A percentile compares a stretch with the other conserved stretches of the same genome.
Evolutionary conservation across 495 filamentous ascomycete genomes (phyloP).

Genomic region (Podospora comata): DNA sequence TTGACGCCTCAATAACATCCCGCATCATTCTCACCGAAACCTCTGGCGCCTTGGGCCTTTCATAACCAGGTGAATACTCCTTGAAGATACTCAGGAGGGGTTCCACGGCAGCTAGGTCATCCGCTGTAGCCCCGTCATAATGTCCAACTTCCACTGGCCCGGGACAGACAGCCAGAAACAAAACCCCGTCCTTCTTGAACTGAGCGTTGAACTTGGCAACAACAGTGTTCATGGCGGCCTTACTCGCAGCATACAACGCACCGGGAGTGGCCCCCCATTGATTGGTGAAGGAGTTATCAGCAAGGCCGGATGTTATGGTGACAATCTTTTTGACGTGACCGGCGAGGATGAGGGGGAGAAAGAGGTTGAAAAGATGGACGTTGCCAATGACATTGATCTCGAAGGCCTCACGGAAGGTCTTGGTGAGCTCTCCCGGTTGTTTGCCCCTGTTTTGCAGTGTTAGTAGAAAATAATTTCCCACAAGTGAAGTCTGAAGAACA

Average conservation of each 20-base stretch:
- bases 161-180: constrained; percentile 50
- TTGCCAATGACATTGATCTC: constrained; percentile 47
- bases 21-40: constrained; percentile 41
- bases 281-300: constrained; percentile 34
- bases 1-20: constrained; percentile 41
- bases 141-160: constrained; percentile 44
- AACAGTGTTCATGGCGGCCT: constrained; percentile 44
- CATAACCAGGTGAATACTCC: constrained; percentile 48
- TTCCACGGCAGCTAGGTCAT: constrained; percentile 31
- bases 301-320: constrained; percentile 46
- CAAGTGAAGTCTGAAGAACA: not conserved
- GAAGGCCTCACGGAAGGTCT: constrained; percentile 32
- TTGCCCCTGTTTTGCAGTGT: not conserved
- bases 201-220: constrained; percentile 47
- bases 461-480: not conserved
- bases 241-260: constrained; percentile 36
- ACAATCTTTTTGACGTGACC: constrained; percentile 54
- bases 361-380: constrained; percentile 51
- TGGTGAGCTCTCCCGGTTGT: constrained; percentile 9
- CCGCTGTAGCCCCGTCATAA: constrained; percentile 27
- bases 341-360: constrained; percentile 49
- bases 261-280: constrained; percentile 26
- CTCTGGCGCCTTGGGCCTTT: constrained; percentile 40
- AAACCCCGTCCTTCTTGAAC: constrained; percentile 49
- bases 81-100: constrained; percentile 36